Conservation (phyloP, 441 rosid species). For the Brassica hybrid region DNA sequence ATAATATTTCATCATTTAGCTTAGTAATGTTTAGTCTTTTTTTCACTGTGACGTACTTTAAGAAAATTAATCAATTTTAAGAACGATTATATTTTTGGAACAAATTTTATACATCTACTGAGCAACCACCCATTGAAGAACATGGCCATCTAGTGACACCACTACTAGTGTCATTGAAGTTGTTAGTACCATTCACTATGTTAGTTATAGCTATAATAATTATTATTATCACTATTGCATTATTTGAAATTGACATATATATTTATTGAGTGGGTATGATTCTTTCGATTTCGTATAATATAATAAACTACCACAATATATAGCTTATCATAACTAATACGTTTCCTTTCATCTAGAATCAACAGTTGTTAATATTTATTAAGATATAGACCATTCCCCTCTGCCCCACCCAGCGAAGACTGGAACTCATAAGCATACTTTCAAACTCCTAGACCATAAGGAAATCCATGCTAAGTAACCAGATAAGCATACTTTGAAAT, state of each 20-base stretch:
- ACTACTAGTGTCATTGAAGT: conserved; percentile 31
- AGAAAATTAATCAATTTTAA: background rate
- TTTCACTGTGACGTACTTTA: background rate
- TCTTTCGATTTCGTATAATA: background rate
- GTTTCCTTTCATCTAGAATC: background rate
- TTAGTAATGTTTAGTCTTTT: background rate
- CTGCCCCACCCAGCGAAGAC: background rate
- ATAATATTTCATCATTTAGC: background rate
- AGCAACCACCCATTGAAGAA: conserved; percentile 31
- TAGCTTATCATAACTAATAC: background rate
- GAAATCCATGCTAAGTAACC: no score
- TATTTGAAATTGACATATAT: conserved; percentile 21
- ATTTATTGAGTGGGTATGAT: conserved; percentile 10
- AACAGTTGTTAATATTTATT: background rate
- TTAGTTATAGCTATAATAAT: background rate
- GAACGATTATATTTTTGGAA: background rate
- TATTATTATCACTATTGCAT: background rate
- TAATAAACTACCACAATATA: background rate
- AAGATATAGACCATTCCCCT: background rate
- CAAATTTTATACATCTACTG: conserved; percentile 12
- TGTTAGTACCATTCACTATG: conserved; percentile 28
- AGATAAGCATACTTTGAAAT: no score
- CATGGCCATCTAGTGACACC: conserved; percentile 23
- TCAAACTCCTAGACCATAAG: no score
- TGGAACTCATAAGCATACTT: no score